Evolutionary conservation across 176 grass and related monocot species (phyloP), one percentile per base, ranked within the genome.

Genomic region (Aegilops sharonensis): DNA sequence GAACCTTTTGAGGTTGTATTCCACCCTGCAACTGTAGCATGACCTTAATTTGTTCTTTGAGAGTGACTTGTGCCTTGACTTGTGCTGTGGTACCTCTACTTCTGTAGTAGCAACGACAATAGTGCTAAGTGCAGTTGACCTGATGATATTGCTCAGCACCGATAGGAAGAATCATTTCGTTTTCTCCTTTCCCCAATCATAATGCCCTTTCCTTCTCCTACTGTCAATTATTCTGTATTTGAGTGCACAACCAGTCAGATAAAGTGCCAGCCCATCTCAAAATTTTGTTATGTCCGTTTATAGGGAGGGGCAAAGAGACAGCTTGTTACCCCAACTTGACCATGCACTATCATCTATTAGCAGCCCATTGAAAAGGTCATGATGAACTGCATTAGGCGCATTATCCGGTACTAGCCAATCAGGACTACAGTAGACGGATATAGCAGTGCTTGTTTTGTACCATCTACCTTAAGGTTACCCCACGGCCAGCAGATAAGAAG

Each of bases 281-380:
- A 35, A 30, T 32, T 32, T 54, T 11, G 35, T 52, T 40, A 7
- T 18, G 5, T 65, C 78, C 56, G 64, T 82, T 56, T 50, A 25
- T 64, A 42, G 59, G 42, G 42, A 68, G 64, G 81, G 82, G 56
- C 64, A 80, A 52, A 54, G 11, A 12, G 31, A 34, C 70, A 48
- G 31, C 15, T 54, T 57, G 30, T 61, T 72, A 56, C 2, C 4
- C 34, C 57, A 65, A 65, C 65, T 83, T 83, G 43, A 5, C 11
- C 69, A 81, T 50, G 36, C 78, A 62, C 27, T 66, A 29, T 57
- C 71, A 24, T 81, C 59, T 52, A 20, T 85, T 59, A 72, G 3
- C 17, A 80, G 37, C 45, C 73, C 60, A 74, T 73, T 84, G 40
- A 52, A 89, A 64, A 12, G 21, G 8, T 73, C 79, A 56, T 78